phyloP scores from a whole-genome alignment of 371 early-diverging fungal species.

The Syncephalis fuscata region DNA sequence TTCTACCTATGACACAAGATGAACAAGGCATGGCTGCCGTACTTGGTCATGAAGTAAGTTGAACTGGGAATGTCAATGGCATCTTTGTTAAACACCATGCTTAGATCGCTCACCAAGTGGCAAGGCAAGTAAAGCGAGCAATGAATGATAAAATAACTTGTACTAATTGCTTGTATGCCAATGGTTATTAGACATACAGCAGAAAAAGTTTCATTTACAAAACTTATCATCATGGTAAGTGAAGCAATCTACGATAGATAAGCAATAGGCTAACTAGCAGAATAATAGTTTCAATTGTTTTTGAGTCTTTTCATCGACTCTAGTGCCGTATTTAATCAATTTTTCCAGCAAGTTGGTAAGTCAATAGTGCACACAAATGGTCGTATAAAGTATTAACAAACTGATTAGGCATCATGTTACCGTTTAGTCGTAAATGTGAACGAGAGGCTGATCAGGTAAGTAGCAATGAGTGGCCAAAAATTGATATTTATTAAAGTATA shows the following conservation, averaged over 20 bases:
- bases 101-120: conserved; percentile 63
- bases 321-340: conserved; percentile 8
- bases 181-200: conserved; percentile 18
- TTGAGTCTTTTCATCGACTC: conserved; percentile 10
- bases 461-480: no score
- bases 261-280: conserved; percentile 16
- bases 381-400: not conserved
- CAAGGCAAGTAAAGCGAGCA: conserved; percentile 29
- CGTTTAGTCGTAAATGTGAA: conserved; percentile 81
- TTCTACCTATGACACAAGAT: conserved; percentile 59
- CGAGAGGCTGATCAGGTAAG: conserved; percentile 76
- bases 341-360: conserved; percentile 13
- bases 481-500: no score
- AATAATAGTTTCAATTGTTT: conserved; percentile 12
- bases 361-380: not conserved
- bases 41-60: conserved; percentile 60
- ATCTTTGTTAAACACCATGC: conserved; percentile 6
- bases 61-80: not conserved
- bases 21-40: conserved; percentile 90
- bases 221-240: conserved; percentile 26
- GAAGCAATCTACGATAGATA: not conserved
- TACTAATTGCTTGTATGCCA: no score
- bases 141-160: not conserved
- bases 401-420: conserved; percentile 45
- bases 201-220: conserved; percentile 62